Evolutionary conservation across 805 yeast species (phyloP), one percentile per base, ranked within the genome.

Genomic region (Jamesozyma lodderae): DNA sequence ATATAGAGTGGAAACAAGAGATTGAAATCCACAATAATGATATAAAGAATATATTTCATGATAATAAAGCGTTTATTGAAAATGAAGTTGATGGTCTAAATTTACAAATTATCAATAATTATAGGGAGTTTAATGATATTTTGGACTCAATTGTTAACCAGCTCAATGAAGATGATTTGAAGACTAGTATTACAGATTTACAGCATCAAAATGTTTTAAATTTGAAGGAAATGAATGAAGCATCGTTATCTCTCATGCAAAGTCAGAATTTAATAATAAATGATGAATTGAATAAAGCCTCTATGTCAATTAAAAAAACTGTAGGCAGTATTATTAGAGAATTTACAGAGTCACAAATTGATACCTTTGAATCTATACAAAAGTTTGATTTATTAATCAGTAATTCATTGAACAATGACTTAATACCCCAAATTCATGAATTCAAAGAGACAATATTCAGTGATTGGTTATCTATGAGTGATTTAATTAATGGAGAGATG

Each of bases 371-470:
- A 6, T 11, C 10, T 24, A 4, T 24, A 11, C 26, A 24, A 24
- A 10, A 24, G 4, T 24, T 11, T 24, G n/a, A 24, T 24, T 38
- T 20, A 35, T 27, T 41, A 10, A 46, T 27, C 7, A 10, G 15
- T 7, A 14, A 10, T 27, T 10, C 10, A 7, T 10, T 27, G 4
- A 44, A 28, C 36, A 41, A 6, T 23, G 47, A 26, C 6, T 6
- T 27, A 27, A 27, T 27, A 27, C 17, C 30, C 4, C 10, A n/a
- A 5, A 6, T 27, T 7, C 7, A 29, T 17, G 21, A 16, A 16
- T 17, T 29, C 53, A 27, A 65, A 42, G 41, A 53, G 35, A 36
- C 36, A 9, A 20, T 53, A 9, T 14, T 45, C 7, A 11, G 25
- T 10, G 48, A 46, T 11, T 41, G 53, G 48, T 31, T 39, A 25